These are phyloP conservation scores for Didymella lethalis DNA, from an alignment of 2,329 filamentous ascomycete species.

Conservation along the genomic window DNA sequence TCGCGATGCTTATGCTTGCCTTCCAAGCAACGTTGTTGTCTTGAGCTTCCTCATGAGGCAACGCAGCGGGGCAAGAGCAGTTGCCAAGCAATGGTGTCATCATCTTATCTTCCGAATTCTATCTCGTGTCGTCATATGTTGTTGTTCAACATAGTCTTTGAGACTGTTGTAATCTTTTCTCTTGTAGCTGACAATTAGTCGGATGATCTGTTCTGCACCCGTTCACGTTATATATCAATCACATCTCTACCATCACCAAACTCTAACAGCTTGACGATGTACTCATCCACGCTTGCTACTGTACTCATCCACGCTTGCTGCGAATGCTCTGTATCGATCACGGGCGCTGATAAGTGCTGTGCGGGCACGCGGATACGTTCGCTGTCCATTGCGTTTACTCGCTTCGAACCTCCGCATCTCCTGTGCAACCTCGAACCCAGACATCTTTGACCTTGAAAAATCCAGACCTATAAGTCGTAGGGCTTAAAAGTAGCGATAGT, in stretches of 20 bases:
- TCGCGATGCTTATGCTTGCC: not conserved
- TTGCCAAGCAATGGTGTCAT: constrained; percentile 4
- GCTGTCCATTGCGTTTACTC: not conserved
- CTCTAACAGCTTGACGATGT: not conserved
- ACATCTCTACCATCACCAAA: not conserved
- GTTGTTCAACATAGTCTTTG: not conserved
- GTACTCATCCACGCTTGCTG: not conserved
- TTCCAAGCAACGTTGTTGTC: not conserved
- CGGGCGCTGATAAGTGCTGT: not conserved
- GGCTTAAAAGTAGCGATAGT: not conserved
- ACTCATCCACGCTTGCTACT: not conserved
- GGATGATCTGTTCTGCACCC: not conserved
- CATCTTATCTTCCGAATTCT: not conserved
- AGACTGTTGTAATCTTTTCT: not conserved
- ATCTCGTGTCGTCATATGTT: not conserved
- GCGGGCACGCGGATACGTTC: not conserved
- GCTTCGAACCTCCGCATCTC: not conserved
- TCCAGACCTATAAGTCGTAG: not conserved
- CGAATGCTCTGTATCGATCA: not conserved
- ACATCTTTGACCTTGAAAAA: not conserved
- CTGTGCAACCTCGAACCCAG: not conserved
- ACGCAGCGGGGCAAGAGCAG: not conserved
- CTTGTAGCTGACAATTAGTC: not conserved
- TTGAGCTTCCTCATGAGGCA: constrained; percentile 3
- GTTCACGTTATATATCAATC: not conserved